These are phyloP conservation scores for Diaporthe aspalathi DNA, from an alignment of 2,329 filamentous ascomycete species.

Conservation along the genomic window DNA sequence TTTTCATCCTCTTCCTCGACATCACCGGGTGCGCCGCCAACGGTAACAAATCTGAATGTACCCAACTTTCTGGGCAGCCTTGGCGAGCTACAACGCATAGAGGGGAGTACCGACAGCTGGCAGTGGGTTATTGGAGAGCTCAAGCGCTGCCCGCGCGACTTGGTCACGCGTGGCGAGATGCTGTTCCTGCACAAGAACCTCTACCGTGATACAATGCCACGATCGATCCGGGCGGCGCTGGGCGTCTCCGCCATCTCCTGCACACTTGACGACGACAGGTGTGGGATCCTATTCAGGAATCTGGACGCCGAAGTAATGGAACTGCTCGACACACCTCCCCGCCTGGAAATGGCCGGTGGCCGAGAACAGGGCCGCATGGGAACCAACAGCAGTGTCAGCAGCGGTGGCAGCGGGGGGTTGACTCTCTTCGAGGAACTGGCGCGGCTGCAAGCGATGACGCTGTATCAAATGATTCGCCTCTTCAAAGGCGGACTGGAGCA, in stretches of 20 bases:
- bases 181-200: slow-evolving; percentile 33
- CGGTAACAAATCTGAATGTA: neutral
- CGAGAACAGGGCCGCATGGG: too few species aligned
- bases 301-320: slow-evolving; percentile 32
- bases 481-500: slow-evolving; percentile 34
- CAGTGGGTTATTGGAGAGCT: slow-evolving; percentile 29
- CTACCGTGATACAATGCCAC: slow-evolving; percentile 22
- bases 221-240: slow-evolving; percentile 28
- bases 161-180: slow-evolving; percentile 22
- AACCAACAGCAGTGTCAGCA: neutral
- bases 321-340: neutral
- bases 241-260: slow-evolving; percentile 30
- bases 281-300: slow-evolving; percentile 21
- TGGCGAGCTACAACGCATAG: slow-evolving; percentile 14
- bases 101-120: slow-evolving; percentile 19
- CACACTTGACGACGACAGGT: slow-evolving; percentile 23
- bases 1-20: neutral
- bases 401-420: neutral
- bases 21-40: neutral
- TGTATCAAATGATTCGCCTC: slow-evolving; percentile 37
- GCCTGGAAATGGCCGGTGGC: neutral
- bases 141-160: slow-evolving; percentile 12
- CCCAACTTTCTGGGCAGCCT: slow-evolving; percentile 18
- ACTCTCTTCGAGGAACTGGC: slow-evolving; percentile 29
- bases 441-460: slow-evolving; percentile 32